phyloP scores from a whole-genome alignment of 495 filamentous ascomycete species.

The Massariosphaeria phaeospora region DNA sequence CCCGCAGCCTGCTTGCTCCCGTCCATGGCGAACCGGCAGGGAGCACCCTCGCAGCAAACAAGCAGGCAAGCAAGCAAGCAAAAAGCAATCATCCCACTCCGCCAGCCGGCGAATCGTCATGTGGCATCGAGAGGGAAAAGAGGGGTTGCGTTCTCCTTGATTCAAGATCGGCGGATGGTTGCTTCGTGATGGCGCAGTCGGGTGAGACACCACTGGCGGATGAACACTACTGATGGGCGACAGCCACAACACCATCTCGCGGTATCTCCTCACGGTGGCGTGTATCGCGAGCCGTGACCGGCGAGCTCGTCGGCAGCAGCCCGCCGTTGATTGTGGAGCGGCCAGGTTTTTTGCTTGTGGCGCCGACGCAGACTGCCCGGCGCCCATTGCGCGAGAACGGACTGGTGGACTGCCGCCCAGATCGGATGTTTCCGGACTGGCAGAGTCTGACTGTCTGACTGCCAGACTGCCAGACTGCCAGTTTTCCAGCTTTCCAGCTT shows the following conservation, averaged over 20 bases:
- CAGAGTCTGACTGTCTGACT: too few species aligned
- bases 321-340: too few species aligned
- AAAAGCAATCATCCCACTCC: constrained; percentile 6
- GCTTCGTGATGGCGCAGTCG: background rate
- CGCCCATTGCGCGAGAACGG: too few species aligned
- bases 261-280: constrained; percentile 8
- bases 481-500: too few species aligned
- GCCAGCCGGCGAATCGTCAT: constrained; percentile 7
- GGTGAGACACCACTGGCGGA: background rate
- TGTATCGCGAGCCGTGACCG: constrained; percentile 1
- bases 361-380: too few species aligned
- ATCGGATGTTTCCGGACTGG: too few species aligned
- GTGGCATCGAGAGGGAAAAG: background rate
- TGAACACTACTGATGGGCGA: background rate
- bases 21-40: constrained; percentile 8
- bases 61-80: constrained; percentile 3
- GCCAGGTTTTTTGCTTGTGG: too few species aligned
- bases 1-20: constrained; percentile 11
- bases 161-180: background rate
- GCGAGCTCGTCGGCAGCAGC: too few species aligned
- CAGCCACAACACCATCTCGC: constrained; percentile 16
- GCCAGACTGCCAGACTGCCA: too few species aligned
- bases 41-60: constrained; percentile 4
- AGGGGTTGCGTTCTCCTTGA: background rate
- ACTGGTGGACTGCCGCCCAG: too few species aligned